Percentiles rank a stretch among this genome's conserved stretches.
Evolutionary conservation across 2,329 filamentous ascomycete genomes (phyloP).

Genomic region (Paecilomyces variotii): DNA sequence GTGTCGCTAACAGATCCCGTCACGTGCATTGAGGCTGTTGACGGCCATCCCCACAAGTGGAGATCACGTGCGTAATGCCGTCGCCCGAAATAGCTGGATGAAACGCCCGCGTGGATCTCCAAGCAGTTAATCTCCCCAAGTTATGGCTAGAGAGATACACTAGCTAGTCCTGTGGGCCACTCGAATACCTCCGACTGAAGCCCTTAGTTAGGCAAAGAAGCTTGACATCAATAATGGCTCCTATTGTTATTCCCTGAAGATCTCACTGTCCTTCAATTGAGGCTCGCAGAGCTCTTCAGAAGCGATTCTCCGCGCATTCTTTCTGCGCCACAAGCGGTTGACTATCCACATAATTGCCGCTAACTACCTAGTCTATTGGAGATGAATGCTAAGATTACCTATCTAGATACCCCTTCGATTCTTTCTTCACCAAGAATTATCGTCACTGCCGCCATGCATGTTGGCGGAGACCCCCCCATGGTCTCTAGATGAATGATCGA

Average conservation of each 20-base stretch:
- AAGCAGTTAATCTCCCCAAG: neutral
- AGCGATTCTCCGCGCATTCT: neutral
- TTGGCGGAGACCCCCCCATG: no score
- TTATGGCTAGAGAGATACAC: neutral
- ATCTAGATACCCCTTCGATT: no score
- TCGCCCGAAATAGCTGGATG: neutral
- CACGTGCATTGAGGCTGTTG: slow-evolving; percentile 23
- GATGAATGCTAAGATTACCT: neutral
- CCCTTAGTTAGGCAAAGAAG: neutral
- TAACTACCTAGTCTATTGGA: neutral
- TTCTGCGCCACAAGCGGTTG: neutral
- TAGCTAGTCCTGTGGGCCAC: neutral
- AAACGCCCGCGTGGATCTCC: neutral
- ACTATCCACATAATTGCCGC: neutral
- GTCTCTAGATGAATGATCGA: no score
- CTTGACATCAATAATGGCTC: neutral
- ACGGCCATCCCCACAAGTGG: neutral
- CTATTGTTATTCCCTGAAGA: neutral
- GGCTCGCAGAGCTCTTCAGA: neutral
- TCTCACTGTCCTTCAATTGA: neutral
- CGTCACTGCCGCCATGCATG: no score
- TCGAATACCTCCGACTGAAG: neutral
- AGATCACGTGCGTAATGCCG: neutral
- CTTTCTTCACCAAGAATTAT: no score
- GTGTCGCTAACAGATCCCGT: slow-evolving; percentile 29